These are phyloP conservation scores for Schizochytrium sp. DNA, from an alignment of 108 stramenopile species.

Conservation along the genomic window DNA sequence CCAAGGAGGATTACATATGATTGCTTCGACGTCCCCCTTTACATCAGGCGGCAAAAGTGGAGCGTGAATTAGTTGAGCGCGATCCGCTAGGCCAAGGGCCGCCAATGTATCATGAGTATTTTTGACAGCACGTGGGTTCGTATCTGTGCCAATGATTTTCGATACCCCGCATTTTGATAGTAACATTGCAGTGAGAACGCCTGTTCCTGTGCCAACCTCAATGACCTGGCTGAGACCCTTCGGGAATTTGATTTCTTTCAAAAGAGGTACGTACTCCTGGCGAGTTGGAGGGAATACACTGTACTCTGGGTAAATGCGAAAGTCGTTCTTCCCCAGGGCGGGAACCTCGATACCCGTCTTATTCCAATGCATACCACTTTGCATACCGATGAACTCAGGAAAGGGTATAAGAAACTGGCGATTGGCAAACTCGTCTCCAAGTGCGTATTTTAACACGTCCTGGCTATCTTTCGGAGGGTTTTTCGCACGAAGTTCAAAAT, in stretches of 20 bases:
- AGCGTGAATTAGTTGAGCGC: background rate
- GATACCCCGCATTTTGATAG: background rate
- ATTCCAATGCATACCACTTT: background rate
- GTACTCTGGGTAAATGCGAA: background rate
- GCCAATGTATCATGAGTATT: background rate
- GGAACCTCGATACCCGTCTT: slow-evolving; percentile 36
- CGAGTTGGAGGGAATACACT: slow-evolving; percentile 30
- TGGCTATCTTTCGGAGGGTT: background rate
- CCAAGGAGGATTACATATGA: slow-evolving; percentile 12
- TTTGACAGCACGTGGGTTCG: background rate
- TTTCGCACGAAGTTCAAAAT: background rate
- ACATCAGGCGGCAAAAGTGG: background rate
- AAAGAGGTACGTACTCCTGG: background rate
- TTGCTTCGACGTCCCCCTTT: background rate
- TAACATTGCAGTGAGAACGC: background rate
- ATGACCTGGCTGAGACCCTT: background rate
- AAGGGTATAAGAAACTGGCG: background rate
- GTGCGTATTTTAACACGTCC: background rate
- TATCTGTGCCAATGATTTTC: background rate
- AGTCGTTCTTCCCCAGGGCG: background rate
- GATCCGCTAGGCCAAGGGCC: background rate
- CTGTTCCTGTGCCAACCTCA: background rate
- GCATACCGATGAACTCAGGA: background rate
- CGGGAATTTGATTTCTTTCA: background rate
- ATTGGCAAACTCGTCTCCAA: background rate